Evolutionary conservation across 495 filamentous ascomycete species (phyloP).

Genomic region (Pyrenopolyporus hunteri): DNA sequence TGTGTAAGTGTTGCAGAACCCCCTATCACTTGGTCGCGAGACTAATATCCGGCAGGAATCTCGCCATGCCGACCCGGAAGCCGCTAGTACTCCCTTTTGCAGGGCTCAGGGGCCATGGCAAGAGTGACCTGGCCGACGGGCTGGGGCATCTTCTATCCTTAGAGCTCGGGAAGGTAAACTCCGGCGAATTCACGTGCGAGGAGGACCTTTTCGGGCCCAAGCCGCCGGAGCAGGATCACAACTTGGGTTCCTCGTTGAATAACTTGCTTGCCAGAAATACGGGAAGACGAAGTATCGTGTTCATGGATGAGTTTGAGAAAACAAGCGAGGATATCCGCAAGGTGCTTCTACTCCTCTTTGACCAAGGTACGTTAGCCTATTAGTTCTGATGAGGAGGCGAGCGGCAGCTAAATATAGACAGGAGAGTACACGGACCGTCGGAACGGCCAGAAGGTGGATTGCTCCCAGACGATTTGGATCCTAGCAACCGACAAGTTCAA

Average conservation of each 20-base stretch:
- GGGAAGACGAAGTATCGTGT: conserved; percentile 54
- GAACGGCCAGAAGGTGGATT: conserved; percentile 49
- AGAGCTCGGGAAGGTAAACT: conserved; percentile 52
- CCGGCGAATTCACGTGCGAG: conserved; percentile 45
- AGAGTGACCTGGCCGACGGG: conserved; percentile 54
- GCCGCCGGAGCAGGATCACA: conserved; percentile 41
- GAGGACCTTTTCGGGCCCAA: conserved; percentile 56
- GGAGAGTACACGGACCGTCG: conserved; percentile 55
- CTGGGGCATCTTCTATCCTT: conserved; percentile 53
- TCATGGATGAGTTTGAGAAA: conserved; percentile 66
- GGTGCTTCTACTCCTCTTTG: conserved; percentile 53
- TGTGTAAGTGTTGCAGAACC: conserved; percentile 12
- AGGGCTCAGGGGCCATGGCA: conserved; percentile 60
- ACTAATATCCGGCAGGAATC: conserved; percentile 16
- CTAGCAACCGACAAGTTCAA: conserved; percentile 59
- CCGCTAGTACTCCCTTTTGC: conserved; percentile 54
- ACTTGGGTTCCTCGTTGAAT: conserved; percentile 54
- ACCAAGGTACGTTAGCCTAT: conserved; percentile 44
- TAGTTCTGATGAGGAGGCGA: conserved; percentile 13
- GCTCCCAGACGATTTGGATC: conserved; percentile 62
- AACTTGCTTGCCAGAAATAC: conserved; percentile 58
- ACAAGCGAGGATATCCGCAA: conserved; percentile 51
- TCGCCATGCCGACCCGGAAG: conserved; percentile 30
- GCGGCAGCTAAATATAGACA: conserved; percentile 20
- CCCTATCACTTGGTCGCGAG: neutral